Conservation (phyloP, 257 asterid genomes). For the Solanum medicagineum region DNA sequence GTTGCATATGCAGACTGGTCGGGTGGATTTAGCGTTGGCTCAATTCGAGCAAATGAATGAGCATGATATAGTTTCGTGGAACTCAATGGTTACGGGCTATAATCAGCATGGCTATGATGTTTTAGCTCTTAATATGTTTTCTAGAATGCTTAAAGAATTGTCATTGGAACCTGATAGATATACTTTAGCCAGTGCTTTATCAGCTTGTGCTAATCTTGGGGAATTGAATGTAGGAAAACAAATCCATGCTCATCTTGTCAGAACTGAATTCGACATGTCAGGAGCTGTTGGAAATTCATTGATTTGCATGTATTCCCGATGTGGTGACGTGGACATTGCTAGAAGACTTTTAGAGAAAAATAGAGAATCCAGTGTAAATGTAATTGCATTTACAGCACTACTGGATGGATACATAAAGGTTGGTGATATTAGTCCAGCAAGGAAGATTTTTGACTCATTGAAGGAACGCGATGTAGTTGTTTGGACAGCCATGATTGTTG, state of each 20-base stretch:
- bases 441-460: slow-evolving; percentile 58
- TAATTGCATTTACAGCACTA: slow-evolving; percentile 70
- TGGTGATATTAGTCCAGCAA: slow-evolving; percentile 71
- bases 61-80: slow-evolving; percentile 70
- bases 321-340: slow-evolving; percentile 55
- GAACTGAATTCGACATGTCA: slow-evolving; percentile 31
- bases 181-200: slow-evolving; percentile 56
- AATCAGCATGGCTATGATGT: slow-evolving; percentile 53
- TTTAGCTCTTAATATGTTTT: slow-evolving; percentile 44
- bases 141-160: slow-evolving; percentile 41
- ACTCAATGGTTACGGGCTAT: slow-evolving; percentile 67
- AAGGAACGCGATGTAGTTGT: slow-evolving; percentile 65
- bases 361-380: slow-evolving; percentile 28
- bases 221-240: slow-evolving; percentile 48
- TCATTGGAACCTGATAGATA: slow-evolving; percentile 44
- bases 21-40: slow-evolving; percentile 36
- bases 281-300: slow-evolving; percentile 70
- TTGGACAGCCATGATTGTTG: slow-evolving; percentile 92
- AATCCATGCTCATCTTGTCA: slow-evolving; percentile 48
- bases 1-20: slow-evolving; percentile 52
- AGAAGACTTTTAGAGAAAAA: slow-evolving; percentile 20
- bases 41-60: slow-evolving; percentile 59
- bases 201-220: slow-evolving; percentile 65
- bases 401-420: slow-evolving; percentile 72
- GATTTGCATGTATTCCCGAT: slow-evolving; percentile 70